Evolutionary conservation across 1,284 basidiomycete species (phyloP), one percentile per base, ranked within the genome.

Genomic region (Albatrellus sp.): DNA sequence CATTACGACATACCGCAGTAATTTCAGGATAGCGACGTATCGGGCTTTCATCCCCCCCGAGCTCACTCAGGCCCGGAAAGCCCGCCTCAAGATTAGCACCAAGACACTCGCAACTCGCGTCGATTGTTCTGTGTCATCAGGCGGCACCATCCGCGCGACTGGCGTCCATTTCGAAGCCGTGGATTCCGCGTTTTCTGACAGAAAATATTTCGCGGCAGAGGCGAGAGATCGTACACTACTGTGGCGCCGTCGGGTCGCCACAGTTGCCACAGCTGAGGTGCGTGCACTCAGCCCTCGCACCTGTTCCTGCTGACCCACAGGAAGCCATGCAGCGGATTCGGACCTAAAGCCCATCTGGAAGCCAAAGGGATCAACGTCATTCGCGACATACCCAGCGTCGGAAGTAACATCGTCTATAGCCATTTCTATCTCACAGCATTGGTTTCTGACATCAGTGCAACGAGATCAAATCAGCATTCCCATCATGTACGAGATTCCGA

Each of bases 331-430:
- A n/a, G n/a, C 13, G 84, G 84, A 4, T 58, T 85, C 17, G 82
- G 82, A 0, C 74, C 78, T 14, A 65, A 66, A 2, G 59, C 63
- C 13, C 67, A 80, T 16, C 67, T 85, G n/a, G 50, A 61, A 8
- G 55, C 63, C 31, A 62, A 72, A 46, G 52, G 55, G 7, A 76
- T 84, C 28, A 64, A 69, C 0, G 57, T 80, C 12, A 53, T 80
- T 1, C 57, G 67, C 34, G 71, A 81, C 49, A 63, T 74, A 3
- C 70, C 75, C 0, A 73, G 71, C 7, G 80, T 85, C 7, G 77
- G 80, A n/a, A n/a, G n/a, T n/a, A n/a, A n/a, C n/a, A n/a, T n/a
- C n/a, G n/a, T n/a, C n/a, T n/a, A n/a, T n/a, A n/a, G n/a, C n/a
- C n/a, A n/a, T n/a, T n/a, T n/a, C n/a, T n/a, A n/a, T n/a, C n/a